These are phyloP conservation scores for Volutella citrinella DNA, from an alignment of 2,329 filamentous ascomycete species.

Conservation along the genomic window DNA sequence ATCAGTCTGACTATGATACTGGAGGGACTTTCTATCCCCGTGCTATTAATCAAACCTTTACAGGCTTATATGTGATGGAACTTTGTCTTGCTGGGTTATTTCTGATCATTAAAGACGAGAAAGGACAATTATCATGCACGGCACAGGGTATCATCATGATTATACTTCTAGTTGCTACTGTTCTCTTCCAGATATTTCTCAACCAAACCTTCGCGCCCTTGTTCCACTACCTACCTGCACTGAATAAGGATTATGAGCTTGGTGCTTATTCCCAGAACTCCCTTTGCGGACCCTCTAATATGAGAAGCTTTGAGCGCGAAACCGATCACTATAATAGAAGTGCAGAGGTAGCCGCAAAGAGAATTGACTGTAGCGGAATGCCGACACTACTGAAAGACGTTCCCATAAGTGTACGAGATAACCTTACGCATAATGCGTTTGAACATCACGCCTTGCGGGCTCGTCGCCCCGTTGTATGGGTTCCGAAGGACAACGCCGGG, in stretches of 20 bases:
- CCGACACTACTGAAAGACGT: conserved; percentile 93
- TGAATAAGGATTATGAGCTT: conserved; percentile 92
- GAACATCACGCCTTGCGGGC: conserved; percentile 85
- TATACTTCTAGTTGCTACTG: conserved; percentile 66
- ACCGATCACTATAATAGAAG: too few species aligned
- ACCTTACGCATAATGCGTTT: conserved; percentile 82
- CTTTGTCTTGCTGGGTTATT: conserved; percentile 86
- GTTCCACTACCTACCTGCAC: conserved; percentile 81
- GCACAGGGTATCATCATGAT: conserved; percentile 86
- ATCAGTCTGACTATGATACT: conserved; percentile 83
- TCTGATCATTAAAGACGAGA: conserved; percentile 66
- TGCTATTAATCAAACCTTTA: conserved; percentile 94
- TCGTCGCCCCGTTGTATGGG: conserved; percentile 85
- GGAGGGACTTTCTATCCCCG: conserved; percentile 88
- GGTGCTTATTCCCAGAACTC: too few species aligned
- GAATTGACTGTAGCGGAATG: too few species aligned
- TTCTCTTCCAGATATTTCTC: conserved; percentile 74
- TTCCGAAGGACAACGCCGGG: conserved; percentile 85
- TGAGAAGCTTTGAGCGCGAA: too few species aligned
- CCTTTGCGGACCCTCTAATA: too few species aligned
- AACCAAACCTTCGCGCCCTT: conserved; percentile 83
- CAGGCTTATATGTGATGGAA: conserved; percentile 92
- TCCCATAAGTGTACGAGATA: conserved; percentile 83
- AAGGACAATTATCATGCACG: conserved; percentile 56
- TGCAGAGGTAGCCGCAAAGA: too few species aligned